phyloP scores from a whole-genome alignment of 345 rosid species.

The Physaria fendleri region DNA sequence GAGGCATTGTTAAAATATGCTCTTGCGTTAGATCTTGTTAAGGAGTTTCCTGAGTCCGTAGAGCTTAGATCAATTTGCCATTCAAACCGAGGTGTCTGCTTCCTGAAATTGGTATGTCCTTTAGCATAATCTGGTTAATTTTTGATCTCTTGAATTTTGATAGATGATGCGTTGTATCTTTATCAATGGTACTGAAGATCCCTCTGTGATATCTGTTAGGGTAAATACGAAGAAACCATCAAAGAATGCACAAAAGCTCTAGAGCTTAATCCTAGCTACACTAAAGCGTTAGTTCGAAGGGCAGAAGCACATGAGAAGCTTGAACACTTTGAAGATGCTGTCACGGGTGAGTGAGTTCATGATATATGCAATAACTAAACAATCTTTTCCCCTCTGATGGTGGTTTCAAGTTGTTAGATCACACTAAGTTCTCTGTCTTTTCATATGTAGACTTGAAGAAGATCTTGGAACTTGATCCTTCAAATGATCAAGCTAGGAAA shows the following conservation, averaged over 20 bases:
- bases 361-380: not conserved
- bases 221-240: constrained; percentile 64
- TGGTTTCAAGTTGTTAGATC: not conserved
- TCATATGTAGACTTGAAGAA: constrained; percentile 64
- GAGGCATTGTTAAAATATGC: constrained; percentile 73
- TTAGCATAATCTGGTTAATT: not conserved
- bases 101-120: constrained; percentile 59
- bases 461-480: constrained; percentile 74
- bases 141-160: not conserved
- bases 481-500: constrained; percentile 67
- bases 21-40: constrained; percentile 47
- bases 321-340: constrained; percentile 81
- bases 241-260: constrained; percentile 85
- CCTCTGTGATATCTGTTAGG: constrained; percentile 33
- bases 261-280: constrained; percentile 67
- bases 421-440: not conserved
- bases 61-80: constrained; percentile 74
- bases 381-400: not conserved
- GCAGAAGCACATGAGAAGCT: constrained; percentile 91
- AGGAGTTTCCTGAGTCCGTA: constrained; percentile 33
- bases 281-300: constrained; percentile 72
- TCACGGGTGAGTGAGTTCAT: constrained; percentile 60
- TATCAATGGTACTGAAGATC: not conserved
- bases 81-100: constrained; percentile 73
- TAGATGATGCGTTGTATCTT: not conserved